These are phyloP conservation scores for Apiotrichum porosum DNA, from an alignment of 1,284 basidiomycete species.

Conservation along the genomic window DNA sequence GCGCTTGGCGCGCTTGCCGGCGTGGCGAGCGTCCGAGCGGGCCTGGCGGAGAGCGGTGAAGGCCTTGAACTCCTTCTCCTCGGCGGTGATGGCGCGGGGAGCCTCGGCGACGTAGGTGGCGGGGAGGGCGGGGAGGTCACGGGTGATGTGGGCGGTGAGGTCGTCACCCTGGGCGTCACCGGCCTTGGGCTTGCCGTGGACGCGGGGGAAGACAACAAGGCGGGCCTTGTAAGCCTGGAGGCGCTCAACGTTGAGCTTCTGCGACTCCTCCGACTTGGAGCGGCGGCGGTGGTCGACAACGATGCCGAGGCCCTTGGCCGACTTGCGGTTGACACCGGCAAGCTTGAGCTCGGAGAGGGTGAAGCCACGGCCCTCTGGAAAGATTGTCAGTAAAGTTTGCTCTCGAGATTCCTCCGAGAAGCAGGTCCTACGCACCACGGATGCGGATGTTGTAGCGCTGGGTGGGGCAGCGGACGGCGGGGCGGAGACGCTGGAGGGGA, in stretches of 20 bases:
- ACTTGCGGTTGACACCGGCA: constrained; percentile 91
- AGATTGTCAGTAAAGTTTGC: background rate
- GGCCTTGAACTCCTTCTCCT: constrained; percentile 85
- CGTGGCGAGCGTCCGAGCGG: constrained; percentile 78
- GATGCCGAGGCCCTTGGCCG: constrained; percentile 88
- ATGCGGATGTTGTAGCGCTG: constrained; percentile 98
- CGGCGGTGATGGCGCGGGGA: constrained; percentile 88
- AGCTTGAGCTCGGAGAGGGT: constrained; percentile 92
- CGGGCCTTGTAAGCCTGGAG: constrained; percentile 86
- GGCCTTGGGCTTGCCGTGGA: constrained; percentile 91
- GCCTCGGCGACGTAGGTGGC: constrained; percentile 66
- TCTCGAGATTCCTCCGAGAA: background rate
- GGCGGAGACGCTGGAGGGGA: constrained; percentile 86
- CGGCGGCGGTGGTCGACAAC: constrained; percentile 96
- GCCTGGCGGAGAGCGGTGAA: constrained; percentile 83
- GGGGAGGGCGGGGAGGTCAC: constrained; percentile 66
- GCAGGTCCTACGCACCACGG: constrained; percentile 55
- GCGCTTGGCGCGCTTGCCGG: constrained; percentile 75
- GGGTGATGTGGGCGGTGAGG: constrained; percentile 73
- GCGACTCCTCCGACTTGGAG: constrained; percentile 96
- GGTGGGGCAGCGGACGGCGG: constrained; percentile 93
- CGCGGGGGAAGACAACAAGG: constrained; percentile 85
- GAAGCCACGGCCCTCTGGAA: constrained; percentile 85
- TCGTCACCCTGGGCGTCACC: constrained; percentile 88
- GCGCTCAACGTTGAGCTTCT: constrained; percentile 90